These are phyloP conservation scores for Santalum album DNA, from an alignment of 164 flowering plant species.

Conservation along the genomic window DNA sequence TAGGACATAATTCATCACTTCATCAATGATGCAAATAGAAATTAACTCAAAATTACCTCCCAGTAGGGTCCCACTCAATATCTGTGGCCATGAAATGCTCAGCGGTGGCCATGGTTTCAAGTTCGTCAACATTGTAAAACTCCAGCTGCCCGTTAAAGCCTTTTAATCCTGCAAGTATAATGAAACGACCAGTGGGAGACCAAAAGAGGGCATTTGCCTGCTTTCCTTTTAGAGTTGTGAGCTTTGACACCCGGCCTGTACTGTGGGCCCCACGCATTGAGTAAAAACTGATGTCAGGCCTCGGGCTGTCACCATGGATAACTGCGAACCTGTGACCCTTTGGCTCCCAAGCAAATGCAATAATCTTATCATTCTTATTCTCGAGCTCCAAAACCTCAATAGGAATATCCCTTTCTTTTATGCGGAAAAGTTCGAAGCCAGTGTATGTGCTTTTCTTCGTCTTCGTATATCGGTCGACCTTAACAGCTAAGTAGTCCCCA, in stretches of 20 bases:
- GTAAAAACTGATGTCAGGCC: constrained; percentile 84
- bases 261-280: constrained; percentile 55
- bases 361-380: constrained; percentile 90
- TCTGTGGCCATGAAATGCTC: constrained; percentile 98
- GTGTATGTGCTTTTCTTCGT: constrained; percentile 94
- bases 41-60: constrained; percentile 45
- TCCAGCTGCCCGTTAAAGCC: constrained; percentile 89
- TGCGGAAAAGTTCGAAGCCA: constrained; percentile 97
- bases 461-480: constrained; percentile 88
- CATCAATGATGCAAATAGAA: not conserved
- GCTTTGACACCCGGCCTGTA: constrained; percentile 69
- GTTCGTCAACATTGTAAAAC: constrained; percentile 92
- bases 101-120: constrained; percentile 86
- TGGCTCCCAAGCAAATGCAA: constrained; percentile 99
- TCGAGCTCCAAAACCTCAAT: constrained; percentile 98
- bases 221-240: constrained; percentile 81
- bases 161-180: constrained; percentile 85
- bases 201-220: constrained; percentile 96
- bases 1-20: not conserved
- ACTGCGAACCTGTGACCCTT: constrained; percentile 97
- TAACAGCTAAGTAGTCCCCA: constrained; percentile 97
- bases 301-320: constrained; percentile 86
- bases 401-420: constrained; percentile 90
- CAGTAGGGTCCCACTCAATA: constrained; percentile 98
- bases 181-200: constrained; percentile 84